These are phyloP conservation scores for Neocallimastix lanati DNA, from an alignment of 192 early-diverging fungal genomes.

Conservation along the genomic window DNA sequence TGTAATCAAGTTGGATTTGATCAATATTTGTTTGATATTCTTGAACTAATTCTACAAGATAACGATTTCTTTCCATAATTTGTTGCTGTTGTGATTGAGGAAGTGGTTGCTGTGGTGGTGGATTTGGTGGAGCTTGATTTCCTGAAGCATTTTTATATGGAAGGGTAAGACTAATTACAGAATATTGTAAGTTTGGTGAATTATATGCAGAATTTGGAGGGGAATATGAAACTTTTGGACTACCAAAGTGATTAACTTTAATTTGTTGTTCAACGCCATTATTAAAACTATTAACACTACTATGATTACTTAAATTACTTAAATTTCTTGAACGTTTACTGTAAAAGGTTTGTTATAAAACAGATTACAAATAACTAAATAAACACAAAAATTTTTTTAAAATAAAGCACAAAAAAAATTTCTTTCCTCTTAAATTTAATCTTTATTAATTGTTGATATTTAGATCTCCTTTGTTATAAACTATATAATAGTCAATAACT, in stretches of 20 bases:
- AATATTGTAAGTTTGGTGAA: neutral
- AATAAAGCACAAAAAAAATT: no score
- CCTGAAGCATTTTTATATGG: neutral
- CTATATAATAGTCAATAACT: no score
- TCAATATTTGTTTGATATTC: neutral
- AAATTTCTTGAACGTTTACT: neutral
- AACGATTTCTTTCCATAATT: neutral
- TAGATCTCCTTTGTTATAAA: no score
- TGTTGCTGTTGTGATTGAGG: neutral
- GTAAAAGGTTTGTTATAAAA: no score
- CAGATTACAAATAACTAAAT: no score
- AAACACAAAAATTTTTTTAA: no score
- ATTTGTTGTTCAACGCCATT: neutral
- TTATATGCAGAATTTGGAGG: neutral
- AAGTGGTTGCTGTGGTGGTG: neutral
- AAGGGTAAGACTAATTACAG: neutral
- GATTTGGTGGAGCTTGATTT: neutral
- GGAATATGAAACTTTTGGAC: neutral
- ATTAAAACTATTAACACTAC: neutral
- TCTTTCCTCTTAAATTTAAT: no score
- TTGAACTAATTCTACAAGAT: neutral
- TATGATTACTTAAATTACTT: neutral
- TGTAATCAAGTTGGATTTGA: neutral
- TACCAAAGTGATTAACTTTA: neutral
- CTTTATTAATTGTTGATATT: no score